Evolutionary conservation across 805 yeast species (phyloP).

Genomic region (Candida peoriensis): DNA sequence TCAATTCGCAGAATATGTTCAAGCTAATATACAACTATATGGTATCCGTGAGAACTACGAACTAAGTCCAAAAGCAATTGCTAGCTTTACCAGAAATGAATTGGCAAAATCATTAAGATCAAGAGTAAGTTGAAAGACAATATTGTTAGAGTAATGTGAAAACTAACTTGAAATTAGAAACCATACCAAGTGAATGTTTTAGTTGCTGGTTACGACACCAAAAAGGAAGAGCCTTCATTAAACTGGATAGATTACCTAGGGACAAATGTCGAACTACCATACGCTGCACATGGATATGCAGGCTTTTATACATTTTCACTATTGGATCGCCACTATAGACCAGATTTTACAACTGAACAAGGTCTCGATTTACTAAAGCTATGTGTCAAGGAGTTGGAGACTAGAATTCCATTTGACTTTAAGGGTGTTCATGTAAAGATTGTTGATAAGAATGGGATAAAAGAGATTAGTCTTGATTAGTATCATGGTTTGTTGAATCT

Average conservation of each 20-base stretch:
- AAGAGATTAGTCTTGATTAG: constrained; percentile 25
- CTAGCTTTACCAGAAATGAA: constrained; percentile 82
- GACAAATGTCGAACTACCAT: constrained; percentile 84
- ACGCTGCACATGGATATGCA: constrained; percentile 99
- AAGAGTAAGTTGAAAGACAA: constrained; percentile 34
- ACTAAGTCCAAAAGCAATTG: constrained; percentile 78
- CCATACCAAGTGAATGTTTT: constrained; percentile 94
- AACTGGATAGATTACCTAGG: constrained; percentile 94
- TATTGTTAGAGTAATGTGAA: background rate
- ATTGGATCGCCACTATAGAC: constrained; percentile 83
- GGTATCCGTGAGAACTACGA: constrained; percentile 82
- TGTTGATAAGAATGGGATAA: constrained; percentile 58
- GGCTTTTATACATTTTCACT: constrained; percentile 89
- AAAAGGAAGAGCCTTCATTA: constrained; percentile 55
- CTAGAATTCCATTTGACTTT: constrained; percentile 90
- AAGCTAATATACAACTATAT: constrained; percentile 86
- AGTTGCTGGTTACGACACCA: constrained; percentile 74
- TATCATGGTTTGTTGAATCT: no score
- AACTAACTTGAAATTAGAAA: constrained; percentile 34
- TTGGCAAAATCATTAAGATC: constrained; percentile 86
- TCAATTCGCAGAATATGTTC: constrained; percentile 90
- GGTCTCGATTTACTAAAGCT: constrained; percentile 69
- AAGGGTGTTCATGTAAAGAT: constrained; percentile 73
- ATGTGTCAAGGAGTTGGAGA: constrained; percentile 74
- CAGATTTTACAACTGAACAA: constrained; percentile 68